Conservation (phyloP, 352 stramenopile genomes). For the Pythium brassicae region DNA sequence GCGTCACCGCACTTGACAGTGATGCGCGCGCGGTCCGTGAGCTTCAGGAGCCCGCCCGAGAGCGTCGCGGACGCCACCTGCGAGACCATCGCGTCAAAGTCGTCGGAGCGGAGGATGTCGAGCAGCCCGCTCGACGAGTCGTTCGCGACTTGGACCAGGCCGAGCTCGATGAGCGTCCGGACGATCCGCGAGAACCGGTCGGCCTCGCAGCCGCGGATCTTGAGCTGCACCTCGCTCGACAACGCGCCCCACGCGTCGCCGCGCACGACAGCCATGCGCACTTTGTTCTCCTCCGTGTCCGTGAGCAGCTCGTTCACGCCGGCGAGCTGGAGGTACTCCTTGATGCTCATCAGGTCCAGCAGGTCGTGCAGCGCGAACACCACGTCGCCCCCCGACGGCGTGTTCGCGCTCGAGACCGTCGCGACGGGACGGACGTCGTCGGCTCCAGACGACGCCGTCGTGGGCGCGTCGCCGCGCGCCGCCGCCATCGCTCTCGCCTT, state of each 20-base stretch:
- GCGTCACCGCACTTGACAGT: constrained; percentile 48
- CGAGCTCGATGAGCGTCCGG: constrained; percentile 66
- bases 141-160: constrained; percentile 47
- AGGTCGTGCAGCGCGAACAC: constrained; percentile 71
- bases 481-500: constrained; percentile 3
- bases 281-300: constrained; percentile 53
- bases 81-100: constrained; percentile 75
- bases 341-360: constrained; percentile 53
- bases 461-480: too few species aligned
- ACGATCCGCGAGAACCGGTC: constrained; percentile 70
- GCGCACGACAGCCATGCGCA: constrained; percentile 36
- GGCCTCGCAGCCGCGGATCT: constrained; percentile 63
- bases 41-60: constrained; percentile 56
- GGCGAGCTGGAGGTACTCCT: constrained; percentile 73
- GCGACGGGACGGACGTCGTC: not conserved
- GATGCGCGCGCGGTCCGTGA: constrained; percentile 47
- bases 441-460: not conserved
- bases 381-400: constrained; percentile 9
- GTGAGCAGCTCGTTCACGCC: constrained; percentile 59
- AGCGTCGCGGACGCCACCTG: constrained; percentile 71
- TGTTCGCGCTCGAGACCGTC: not conserved
- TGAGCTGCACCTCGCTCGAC: constrained; percentile 29
- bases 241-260: constrained; percentile 49
- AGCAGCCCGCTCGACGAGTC: constrained; percentile 55
- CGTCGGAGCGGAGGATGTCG: constrained; percentile 49